phyloP scores from a whole-genome alignment of 1,284 basidiomycete species.

The Austroboletus olivaceoglutinosus region DNA sequence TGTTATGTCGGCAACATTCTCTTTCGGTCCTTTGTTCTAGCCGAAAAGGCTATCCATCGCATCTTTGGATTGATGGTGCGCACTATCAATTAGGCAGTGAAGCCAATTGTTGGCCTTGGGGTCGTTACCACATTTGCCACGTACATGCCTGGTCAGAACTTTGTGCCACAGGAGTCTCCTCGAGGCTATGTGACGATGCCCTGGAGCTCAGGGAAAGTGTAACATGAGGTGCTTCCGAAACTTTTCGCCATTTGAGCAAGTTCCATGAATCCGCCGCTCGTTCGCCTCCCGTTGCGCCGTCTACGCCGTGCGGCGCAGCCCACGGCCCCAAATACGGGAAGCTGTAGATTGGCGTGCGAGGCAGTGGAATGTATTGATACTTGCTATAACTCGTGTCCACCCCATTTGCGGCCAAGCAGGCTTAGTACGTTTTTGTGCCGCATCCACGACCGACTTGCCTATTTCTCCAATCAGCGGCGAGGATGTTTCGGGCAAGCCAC shows the following conservation, averaged over 20 bases:
- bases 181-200: conserved; percentile 5
- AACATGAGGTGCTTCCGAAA: conserved; percentile 13
- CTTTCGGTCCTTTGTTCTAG: conserved; percentile 8
- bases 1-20: conserved; percentile 11
- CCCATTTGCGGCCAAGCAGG: conserved; percentile 18
- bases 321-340: conserved; percentile 18
- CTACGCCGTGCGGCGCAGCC: conserved; percentile 3
- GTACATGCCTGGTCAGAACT: conserved; percentile 11
- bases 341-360: conserved; percentile 12
- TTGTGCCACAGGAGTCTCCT: conserved; percentile 15
- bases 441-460: conserved; percentile 14
- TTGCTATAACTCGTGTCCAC: conserved; percentile 12
- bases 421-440: conserved; percentile 22
- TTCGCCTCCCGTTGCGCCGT: conserved; percentile 4
- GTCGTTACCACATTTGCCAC: conserved; percentile 26
- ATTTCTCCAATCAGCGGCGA: conserved; percentile 8
- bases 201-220: conserved; percentile 14
- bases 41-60: conserved; percentile 14
- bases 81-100: conserved; percentile 14
- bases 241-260: conserved; percentile 13
- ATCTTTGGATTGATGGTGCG: conserved; percentile 17
- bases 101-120: background rate
- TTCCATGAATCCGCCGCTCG: conserved; percentile 10
- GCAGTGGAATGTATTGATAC: background rate
- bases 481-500: conserved; percentile 7